Conservation (phyloP, 352 stramenopile genomes). For the Globisporangium alternatum region DNA sequence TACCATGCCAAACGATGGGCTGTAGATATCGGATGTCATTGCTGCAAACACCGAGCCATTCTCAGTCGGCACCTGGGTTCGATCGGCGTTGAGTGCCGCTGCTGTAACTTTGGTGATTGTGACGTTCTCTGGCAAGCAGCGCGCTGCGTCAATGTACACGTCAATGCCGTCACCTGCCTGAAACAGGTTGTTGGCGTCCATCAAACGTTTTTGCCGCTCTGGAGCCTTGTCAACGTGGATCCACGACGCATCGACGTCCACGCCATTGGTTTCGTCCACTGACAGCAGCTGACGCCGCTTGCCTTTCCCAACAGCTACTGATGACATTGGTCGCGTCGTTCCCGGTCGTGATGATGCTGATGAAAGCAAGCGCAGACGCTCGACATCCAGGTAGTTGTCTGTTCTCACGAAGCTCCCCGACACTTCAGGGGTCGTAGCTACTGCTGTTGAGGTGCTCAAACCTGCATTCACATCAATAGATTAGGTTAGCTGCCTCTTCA, state of each 20-base stretch:
- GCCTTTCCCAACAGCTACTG: constrained; percentile 19
- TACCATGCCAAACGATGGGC: constrained; percentile 55
- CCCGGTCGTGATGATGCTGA: constrained; percentile 28
- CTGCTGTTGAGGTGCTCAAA: not conserved
- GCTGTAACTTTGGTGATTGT: constrained; percentile 73
- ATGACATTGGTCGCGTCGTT: constrained; percentile 26
- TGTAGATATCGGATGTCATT: constrained; percentile 27
- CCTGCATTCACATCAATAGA: not conserved
- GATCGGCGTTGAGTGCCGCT: constrained; percentile 52
- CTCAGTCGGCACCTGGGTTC: constrained; percentile 29
- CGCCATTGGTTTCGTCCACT: constrained; percentile 23
- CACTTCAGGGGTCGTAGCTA: not conserved
- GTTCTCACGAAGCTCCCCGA: constrained; percentile 9
- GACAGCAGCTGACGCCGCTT: constrained; percentile 20
- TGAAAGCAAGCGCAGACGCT: constrained; percentile 28
- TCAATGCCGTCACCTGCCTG: constrained; percentile 72
- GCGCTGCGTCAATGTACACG: constrained; percentile 71
- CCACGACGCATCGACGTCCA: constrained; percentile 19
- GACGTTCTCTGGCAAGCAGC: constrained; percentile 69
- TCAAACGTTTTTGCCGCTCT: constrained; percentile 24
- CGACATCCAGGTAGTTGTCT: constrained; percentile 30
- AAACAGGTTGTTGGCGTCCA: constrained; percentile 36
- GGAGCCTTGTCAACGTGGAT: constrained; percentile 36
- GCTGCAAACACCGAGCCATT: constrained; percentile 29
- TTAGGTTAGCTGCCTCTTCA: not conserved